Conservation (phyloP, 805 yeast genomes). For the Lachancea nothofagi region DNA sequence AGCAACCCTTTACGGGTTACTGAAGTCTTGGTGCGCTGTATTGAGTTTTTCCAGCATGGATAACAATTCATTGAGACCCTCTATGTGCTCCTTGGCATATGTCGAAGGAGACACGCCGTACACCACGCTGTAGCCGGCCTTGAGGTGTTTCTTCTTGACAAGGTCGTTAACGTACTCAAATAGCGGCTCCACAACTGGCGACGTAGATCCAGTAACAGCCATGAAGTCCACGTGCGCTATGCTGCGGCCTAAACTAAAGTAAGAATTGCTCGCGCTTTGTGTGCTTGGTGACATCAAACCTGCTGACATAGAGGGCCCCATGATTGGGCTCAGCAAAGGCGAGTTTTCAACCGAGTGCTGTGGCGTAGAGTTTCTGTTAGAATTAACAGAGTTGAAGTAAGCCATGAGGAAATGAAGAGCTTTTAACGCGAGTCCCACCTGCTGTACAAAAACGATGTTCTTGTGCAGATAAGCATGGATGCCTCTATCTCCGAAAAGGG, state of each 20-base stretch:
- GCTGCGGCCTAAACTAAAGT: constrained; percentile 8
- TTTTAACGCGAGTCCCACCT: constrained; percentile 49
- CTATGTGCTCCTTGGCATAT: constrained; percentile 56
- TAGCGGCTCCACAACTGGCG: constrained; percentile 64
- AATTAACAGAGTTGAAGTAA: constrained; percentile 30
- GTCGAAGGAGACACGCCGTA: constrained; percentile 46
- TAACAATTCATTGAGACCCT: constrained; percentile 66
- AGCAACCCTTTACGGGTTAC: too few relatives aligned
- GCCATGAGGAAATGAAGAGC: constrained; percentile 51
- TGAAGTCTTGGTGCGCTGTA: too few relatives aligned
- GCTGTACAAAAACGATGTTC: constrained; percentile 67
- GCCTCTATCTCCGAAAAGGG: constrained; percentile 53
- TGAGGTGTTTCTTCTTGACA: constrained; percentile 34
- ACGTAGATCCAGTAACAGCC: constrained; percentile 59
- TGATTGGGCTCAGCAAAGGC: constrained; percentile 10
- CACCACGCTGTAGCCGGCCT: constrained; percentile 54
- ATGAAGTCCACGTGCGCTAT: constrained; percentile 36
- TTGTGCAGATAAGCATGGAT: constrained; percentile 75
- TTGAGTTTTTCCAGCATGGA: constrained; percentile 36
- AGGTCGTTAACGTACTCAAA: constrained; percentile 49
- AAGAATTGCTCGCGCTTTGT: constrained; percentile 10
- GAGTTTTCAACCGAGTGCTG: constrained; percentile 11
- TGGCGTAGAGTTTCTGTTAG: constrained; percentile 26
- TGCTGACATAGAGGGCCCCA: constrained; percentile 5
- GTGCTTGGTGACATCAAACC: constrained; percentile 9